These are phyloP conservation scores for Fusarium albosuccineum DNA, from an alignment of 2,329 filamentous ascomycete species.

Conservation along the genomic window DNA sequence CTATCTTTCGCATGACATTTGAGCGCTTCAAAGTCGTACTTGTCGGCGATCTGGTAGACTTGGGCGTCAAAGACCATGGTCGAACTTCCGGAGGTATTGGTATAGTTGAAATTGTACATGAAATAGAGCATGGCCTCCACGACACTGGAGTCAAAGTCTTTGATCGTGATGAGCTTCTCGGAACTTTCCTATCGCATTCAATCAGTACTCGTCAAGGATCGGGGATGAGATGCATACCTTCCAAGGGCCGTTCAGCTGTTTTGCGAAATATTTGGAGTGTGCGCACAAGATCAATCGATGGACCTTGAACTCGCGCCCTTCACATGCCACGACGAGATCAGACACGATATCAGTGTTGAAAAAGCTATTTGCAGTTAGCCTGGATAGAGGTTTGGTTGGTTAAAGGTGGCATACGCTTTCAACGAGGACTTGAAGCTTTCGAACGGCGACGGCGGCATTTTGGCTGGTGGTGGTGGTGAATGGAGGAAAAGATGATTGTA, in stretches of 20 bases:
- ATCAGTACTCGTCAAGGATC: background rate
- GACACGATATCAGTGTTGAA: slow-evolving; percentile 5
- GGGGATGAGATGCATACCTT: background rate
- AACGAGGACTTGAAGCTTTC: too few relatives aligned
- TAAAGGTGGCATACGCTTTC: too few relatives aligned
- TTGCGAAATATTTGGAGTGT: slow-evolving; percentile 8
- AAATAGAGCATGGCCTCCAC: slow-evolving; percentile 22
- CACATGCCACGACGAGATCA: slow-evolving; percentile 1
- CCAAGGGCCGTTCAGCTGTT: slow-evolving; percentile 1
- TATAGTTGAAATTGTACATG: slow-evolving; percentile 20
- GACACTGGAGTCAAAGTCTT: slow-evolving; percentile 3
- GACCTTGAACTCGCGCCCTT: background rate
- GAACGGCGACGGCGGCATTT: too few relatives aligned
- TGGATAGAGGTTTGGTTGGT: too few relatives aligned
- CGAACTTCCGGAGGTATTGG: background rate
- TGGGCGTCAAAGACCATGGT: slow-evolving; percentile 19
- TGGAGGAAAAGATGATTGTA: too few relatives aligned
- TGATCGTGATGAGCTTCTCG: background rate
- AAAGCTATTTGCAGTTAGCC: background rate
- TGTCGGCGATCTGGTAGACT: slow-evolving; percentile 20
- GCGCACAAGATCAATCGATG: background rate
- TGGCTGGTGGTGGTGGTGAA: too few relatives aligned
- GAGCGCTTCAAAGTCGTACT: slow-evolving; percentile 7
- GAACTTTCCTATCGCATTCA: slow-evolving; percentile 3
- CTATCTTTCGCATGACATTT: background rate